Conservation (phyloP, 169 alveolate species). For the Miamiensis avidus region DNA sequence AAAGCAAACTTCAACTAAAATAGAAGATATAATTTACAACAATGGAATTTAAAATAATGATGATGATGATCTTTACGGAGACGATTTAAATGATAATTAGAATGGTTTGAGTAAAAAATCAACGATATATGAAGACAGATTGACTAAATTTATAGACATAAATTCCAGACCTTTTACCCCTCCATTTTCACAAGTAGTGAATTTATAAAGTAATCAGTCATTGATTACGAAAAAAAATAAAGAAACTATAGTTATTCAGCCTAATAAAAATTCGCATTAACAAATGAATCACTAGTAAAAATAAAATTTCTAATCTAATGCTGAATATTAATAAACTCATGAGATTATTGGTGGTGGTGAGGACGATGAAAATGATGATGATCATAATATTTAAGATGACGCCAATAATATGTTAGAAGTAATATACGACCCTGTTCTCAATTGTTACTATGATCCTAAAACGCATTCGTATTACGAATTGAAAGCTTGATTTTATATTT, state of each 20-base stretch:
- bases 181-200: constrained; percentile 5
- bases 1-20: neutral
- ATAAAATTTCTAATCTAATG: no score
- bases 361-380: neutral
- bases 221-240: neutral
- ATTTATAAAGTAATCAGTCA: neutral
- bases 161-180: constrained; percentile 27
- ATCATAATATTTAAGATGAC: no score
- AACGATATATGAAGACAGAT: neutral
- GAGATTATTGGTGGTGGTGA: no score
- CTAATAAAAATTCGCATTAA: neutral
- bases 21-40: neutral
- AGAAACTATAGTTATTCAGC: constrained; percentile 1
- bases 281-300: no score
- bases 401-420: neutral
- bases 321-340: no score
- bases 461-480: constrained; percentile 13
- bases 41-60: no score
- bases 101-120: no score
- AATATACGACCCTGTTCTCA: neutral
- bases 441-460: constrained; percentile 28
- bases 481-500: constrained; percentile 13
- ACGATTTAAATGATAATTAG: no score
- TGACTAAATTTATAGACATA: neutral
- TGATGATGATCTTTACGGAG: no score